phyloP scores from a whole-genome alignment of 1,139 yeast species.

The Nakaseomyces sp. region DNA sequence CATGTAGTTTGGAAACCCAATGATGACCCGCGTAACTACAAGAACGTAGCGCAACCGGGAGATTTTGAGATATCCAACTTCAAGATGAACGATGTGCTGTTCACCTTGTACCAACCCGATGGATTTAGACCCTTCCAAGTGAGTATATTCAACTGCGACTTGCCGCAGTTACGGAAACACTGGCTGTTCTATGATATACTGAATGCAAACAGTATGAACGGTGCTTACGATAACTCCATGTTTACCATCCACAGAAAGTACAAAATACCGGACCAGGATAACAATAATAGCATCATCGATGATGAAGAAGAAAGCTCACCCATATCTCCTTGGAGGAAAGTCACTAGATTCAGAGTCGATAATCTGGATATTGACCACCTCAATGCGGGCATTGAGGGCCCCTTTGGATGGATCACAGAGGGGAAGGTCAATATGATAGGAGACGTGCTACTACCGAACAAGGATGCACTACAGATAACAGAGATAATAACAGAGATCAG shows the following conservation, averaged over 20 bases:
- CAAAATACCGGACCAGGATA: conserved; percentile 21
- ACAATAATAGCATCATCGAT: neutral
- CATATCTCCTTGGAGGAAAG: conserved; percentile 44
- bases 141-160: conserved; percentile 76
- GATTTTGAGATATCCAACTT: conserved; percentile 87
- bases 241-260: conserved; percentile 85
- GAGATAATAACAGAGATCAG: conserved; percentile 21
- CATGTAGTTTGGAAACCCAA: conserved; percentile 76
- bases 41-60: conserved; percentile 67
- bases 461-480: conserved; percentile 19
- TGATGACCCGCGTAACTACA: conserved; percentile 76
- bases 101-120: conserved; percentile 72
- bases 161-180: conserved; percentile 73
- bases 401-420: conserved; percentile 91
- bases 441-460: conserved; percentile 42
- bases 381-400: conserved; percentile 84
- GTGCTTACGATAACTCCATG: conserved; percentile 85
- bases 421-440: conserved; percentile 93
- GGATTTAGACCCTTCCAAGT: conserved; percentile 78
- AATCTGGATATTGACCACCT: conserved; percentile 79
- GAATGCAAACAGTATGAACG: conserved; percentile 78
- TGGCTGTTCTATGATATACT: conserved; percentile 86
- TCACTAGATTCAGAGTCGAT: conserved; percentile 77
- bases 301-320: conserved; percentile 3
- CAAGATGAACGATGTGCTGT: conserved; percentile 73